Conservation (phyloP, 202 grass and related monocot species). For the Setaria viridis region DNA sequence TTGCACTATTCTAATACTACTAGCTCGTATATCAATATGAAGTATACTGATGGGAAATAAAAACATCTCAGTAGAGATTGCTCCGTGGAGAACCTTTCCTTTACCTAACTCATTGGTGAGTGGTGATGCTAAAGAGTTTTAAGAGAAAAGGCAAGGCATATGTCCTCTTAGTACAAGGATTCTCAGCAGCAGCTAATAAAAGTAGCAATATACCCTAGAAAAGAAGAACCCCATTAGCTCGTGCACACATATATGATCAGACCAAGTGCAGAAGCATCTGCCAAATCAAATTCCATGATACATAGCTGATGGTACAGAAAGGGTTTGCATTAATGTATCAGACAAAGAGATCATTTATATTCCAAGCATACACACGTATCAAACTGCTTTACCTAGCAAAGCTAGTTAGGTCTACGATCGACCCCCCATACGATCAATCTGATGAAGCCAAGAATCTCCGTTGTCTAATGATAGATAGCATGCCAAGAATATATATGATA, state of each 20-base stretch:
- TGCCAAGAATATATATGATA: background rate
- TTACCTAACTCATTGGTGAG: conserved; percentile 44
- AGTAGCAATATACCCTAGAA: conserved; percentile 50
- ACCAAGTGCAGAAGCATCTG: conserved; percentile 51
- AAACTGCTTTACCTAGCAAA: background rate
- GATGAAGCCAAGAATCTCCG: conserved; percentile 28
- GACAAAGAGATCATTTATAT: conserved; percentile 2
- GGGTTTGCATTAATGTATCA: background rate
- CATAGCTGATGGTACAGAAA: conserved; percentile 30
- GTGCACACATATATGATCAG: conserved; percentile 40
- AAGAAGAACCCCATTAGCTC: conserved; percentile 30
- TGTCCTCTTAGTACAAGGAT: conserved; percentile 52
- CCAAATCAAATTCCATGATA: conserved; percentile 32
- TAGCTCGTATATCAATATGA: background rate
- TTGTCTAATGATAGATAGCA: conserved; percentile 1
- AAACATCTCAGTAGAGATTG: background rate
- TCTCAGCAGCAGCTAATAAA: conserved; percentile 45
- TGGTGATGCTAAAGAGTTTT: conserved; percentile 23
- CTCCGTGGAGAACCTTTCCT: conserved; percentile 35
- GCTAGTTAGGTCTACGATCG: conserved; percentile 14
- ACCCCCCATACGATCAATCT: conserved; percentile 3
- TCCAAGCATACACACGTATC: conserved; percentile 17
- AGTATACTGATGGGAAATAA: background rate
- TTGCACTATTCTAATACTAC: too few species aligned
- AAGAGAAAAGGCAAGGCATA: conserved; percentile 45